Evolutionary conservation across 208 protist species (phyloP), one percentile per base, ranked within the genome.

Genomic region (Acanthamoeba triangularis): DNA sequence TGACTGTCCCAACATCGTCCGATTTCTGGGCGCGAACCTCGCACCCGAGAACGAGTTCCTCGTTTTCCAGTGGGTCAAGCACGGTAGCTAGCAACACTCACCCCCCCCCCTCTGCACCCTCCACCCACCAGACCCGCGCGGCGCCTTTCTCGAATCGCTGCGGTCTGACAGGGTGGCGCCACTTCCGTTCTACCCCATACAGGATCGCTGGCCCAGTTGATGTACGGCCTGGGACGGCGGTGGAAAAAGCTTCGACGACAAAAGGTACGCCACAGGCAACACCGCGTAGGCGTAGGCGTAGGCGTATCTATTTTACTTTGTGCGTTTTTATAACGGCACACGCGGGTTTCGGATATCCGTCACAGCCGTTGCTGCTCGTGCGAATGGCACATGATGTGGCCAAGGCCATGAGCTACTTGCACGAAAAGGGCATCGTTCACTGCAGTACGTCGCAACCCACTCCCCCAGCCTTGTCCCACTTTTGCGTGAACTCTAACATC

Each of bases 361-460:
- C 56, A 28, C 67, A 76, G 67, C 67, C 67, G 14, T 37, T 76
- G 30, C 33, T 76, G 67, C 67, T 76, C n/a, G 67, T 76, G 30
- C 67, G 67, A 41, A 76, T 76, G 67, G 67, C 67, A 3, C 67
- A 76, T 33, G 67, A 76, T 76, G 33, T 76, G 16, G 67, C 67
- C 67, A 76, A 30, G 67, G 67, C 67, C 28, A 76, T 76, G 67
- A 16, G 33, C 16, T 25, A 16, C 67, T n/a, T 76, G 16, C 67
- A 76, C 67, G 67, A 76, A n/a, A 76, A 76, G n/a, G 67, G 67
- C 33, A 76, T 76, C 67, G 28, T 33, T 16, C 67, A 76, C n/a
- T 76, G 25, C 30, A 76, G 67, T 76, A 76, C n/a, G 67, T 76
- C n/a, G 16, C 33, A 1, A 1, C 28, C 65, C 28, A 16, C 54